A percentile compares a stretch with the other conserved stretches of the same genome.
These are phyloP conservation scores for Sanghuangporus sanghuang DNA, from an alignment of 1,284 basidiomycete species.

Conservation along the genomic window DNA sequence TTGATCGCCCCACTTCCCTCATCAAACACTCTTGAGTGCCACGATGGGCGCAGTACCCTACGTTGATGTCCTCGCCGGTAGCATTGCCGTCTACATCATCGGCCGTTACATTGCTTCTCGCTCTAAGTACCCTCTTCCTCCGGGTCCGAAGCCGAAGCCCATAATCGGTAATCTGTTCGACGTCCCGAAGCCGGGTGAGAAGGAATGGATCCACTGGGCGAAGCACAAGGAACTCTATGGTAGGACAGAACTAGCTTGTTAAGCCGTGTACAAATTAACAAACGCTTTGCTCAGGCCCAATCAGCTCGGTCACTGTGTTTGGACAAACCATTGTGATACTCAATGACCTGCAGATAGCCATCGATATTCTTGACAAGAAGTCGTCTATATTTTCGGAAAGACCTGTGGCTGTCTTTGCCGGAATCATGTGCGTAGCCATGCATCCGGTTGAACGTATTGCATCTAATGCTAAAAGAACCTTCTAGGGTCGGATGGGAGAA, in stretches of 20 bases:
- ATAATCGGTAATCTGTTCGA: conserved; percentile 18
- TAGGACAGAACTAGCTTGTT: background rate
- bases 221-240: conserved; percentile 17
- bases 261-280: background rate
- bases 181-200: conserved; percentile 10
- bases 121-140: conserved; percentile 9
- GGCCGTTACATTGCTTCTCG: background rate
- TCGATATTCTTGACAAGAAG: conserved; percentile 15
- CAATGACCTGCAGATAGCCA: conserved; percentile 9
- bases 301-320: conserved; percentile 14
- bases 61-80: conserved; percentile 8
- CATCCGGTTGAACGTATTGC: background rate
- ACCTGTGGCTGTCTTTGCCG: conserved; percentile 12
- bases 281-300: conserved; percentile 8
- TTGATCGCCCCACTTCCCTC: background rate
- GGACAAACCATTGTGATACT: conserved; percentile 15
- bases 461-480: background rate
- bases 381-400: conserved; percentile 13
- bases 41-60: conserved; percentile 1
- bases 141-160: conserved; percentile 16
- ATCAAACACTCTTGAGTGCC: background rate
- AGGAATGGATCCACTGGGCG: conserved; percentile 17
- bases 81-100: conserved; percentile 7
- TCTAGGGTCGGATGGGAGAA: conserved; percentile 15
- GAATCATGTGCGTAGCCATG: conserved; percentile 11